Conservation (phyloP, 78 protist species). For the Planoprotostelium fungivorum region DNA sequence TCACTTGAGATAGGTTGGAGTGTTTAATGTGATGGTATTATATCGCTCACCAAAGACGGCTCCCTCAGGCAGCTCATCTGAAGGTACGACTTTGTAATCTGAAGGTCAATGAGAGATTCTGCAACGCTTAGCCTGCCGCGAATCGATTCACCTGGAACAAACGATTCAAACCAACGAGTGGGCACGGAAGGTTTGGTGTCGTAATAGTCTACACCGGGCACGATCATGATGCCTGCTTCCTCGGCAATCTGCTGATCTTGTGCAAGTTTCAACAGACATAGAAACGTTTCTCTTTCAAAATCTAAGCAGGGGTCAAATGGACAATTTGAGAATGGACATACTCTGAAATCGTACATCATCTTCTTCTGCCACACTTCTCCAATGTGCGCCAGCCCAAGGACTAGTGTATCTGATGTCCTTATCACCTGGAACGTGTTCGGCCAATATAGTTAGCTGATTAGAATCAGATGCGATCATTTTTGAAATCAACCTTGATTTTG, state of each 20-base stretch:
- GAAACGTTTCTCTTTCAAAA: background rate
- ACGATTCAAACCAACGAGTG: background rate
- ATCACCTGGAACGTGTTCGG: background rate
- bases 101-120: no score
- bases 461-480: background rate
- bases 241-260: background rate
- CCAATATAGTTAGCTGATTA: background rate
- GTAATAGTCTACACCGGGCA: background rate
- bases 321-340: background rate
- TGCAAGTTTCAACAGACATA: no score
- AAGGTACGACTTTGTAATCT: no score
- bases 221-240: background rate
- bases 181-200: background rate
- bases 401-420: background rate
- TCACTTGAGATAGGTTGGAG: background rate
- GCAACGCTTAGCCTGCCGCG: background rate
- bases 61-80: background rate
- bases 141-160: background rate
- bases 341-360: background rate
- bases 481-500: background rate
- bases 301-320: background rate
- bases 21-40: background rate
- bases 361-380: background rate
- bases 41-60: background rate
- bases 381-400: slow-evolving; percentile 1